Base-by-base conservation (phyloP, 768 basidiomycete species). In the Trametes punicea region DNA sequence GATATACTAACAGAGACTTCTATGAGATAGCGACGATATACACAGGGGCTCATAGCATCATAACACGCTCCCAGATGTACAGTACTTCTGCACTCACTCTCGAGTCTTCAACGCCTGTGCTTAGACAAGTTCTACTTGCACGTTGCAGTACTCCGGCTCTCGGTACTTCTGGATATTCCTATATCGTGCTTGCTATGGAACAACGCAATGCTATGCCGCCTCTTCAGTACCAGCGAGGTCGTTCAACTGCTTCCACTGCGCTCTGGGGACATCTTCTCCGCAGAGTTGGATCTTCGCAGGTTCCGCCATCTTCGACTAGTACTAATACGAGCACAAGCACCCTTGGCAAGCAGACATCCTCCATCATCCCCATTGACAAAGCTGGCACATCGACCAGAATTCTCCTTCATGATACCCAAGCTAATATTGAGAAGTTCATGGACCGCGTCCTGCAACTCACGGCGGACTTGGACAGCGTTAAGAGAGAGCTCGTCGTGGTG, bases 401-500 rank as follows among this genome's bases (percentile, higher is more conserved):
- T 61, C 76, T 90, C 11, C 71, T 90, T 20, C 81, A 89, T 60
- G 88, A 90, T 65, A 88, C 86, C 0, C 86, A 88, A 53, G 80
- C 78, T 20, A 81, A 84, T 58, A 75, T 90, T 31, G 86, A 90
- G 69, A 80, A 74, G 62, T 89, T 90, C 56, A 80, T 84, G 0
- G 71, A 71, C 6, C 77, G 78, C 27, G 79, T 84, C 13, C 82
- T 80, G 39, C 69, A 70, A n/a, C 73, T 89, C 21, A 69, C 81
- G 1, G 67, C 68, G 10, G 75, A 71, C 29, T 74, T 87, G 11
- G 79, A 82, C 13, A 74, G 80, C 29, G 74, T 82, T 23, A 78
- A 76, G 59, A 67, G 71, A 6, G 83, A 87, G 61, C 75, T 88
- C 27, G 70, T 74, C 21, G 70, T 74, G 6, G 77, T 81, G 2